A percentile compares a stretch with the other conserved stretches of the same genome.
phyloP scores from a whole-genome alignment of 2,329 filamentous ascomycete species.

The Parastagonospora avenae region DNA sequence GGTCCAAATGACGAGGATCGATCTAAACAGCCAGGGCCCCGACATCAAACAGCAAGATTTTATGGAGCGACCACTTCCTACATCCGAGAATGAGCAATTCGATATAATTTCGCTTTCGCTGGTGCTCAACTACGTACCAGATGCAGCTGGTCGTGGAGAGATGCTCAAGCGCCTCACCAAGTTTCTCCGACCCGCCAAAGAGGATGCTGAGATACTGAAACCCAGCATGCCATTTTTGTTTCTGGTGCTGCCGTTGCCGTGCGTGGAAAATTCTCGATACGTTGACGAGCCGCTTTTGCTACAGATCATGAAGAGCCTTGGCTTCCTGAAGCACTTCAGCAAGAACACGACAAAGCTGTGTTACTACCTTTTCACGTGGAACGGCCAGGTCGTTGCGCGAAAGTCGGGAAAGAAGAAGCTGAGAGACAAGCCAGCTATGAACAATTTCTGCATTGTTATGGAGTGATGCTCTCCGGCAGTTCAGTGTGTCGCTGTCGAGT shows the following conservation, averaged over 20 bases:
- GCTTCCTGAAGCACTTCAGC: slow-evolving; percentile 67
- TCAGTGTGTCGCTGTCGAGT: no score
- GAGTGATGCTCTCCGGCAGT: slow-evolving; percentile 21
- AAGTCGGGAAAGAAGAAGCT: slow-evolving; percentile 75
- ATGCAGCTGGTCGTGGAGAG: slow-evolving; percentile 73
- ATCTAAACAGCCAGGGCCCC: slow-evolving; percentile 83
- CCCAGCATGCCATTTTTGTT: slow-evolving; percentile 70
- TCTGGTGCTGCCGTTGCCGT: slow-evolving; percentile 86
- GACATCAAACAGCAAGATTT: slow-evolving; percentile 91
- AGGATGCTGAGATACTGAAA: not conserved
- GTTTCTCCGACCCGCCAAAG: slow-evolving; percentile 32
- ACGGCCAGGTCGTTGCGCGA: slow-evolving; percentile 33
- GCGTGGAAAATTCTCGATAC: slow-evolving; percentile 89
- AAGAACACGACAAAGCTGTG: slow-evolving; percentile 84
- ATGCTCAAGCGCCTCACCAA: slow-evolving; percentile 67
- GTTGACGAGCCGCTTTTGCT: slow-evolving; percentile 72
- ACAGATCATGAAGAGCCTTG: slow-evolving; percentile 76
- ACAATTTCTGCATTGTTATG: slow-evolving; percentile 88
- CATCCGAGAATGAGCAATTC: slow-evolving; percentile 67
- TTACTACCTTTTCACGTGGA: slow-evolving; percentile 82
- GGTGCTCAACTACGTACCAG: slow-evolving; percentile 92
- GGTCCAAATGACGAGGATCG: slow-evolving; percentile 82
- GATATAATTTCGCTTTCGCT: slow-evolving; percentile 91
- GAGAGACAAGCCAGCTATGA: slow-evolving; percentile 74
- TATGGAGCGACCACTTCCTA: slow-evolving; percentile 81